Evolutionary conservation across 371 early-diverging fungal species (phyloP), one percentile per base, ranked within the genome.

Genomic region (Amoeboradix gromovi): DNA sequence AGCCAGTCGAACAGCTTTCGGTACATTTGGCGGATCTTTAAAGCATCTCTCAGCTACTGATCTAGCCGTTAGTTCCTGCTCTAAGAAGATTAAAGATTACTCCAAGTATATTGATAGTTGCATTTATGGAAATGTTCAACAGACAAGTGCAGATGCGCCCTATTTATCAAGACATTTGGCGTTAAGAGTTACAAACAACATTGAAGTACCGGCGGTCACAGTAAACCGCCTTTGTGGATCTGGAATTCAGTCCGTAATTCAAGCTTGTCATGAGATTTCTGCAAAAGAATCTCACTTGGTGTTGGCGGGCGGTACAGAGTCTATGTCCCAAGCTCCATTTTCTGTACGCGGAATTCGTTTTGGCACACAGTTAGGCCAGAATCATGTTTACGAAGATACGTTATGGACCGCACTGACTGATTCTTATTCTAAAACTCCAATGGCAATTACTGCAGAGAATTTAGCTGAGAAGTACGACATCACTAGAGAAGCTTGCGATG

Each of bases 381-480:
- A 48, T 22, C 48, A 48, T 48, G 48, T 48, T 12, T 48, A 12
- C 48, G 87, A 92, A 74, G 94, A 93, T 76, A 82, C 90, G 1
- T 76, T 94, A 66, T 86, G 89, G 73, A 80, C 88, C 31, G 85
- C 85, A 12, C 78, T 95, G 71, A 83, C 88, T 27, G 96, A 93
- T 80, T 84, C 84, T 71, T 91, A 83, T 77, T 92, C 93, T 22
- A 80, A 80, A 66, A 84, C 85, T 0, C 92, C 92, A 22, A 94
- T 97, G 94, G 94, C 90, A 68, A 87, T 92, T 74, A 93, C 95
- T 12, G 91, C 93, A 71, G 97, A 97, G 79, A 90, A 91, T 72
- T 79, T 94, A 70, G 91, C 85, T n/a, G 80, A 83, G 31, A 76
- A 88, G 78, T 87, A 90, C 80, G 76, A 78, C 68, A 83, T 97